Percentiles rank a stretch among this genome's conserved stretches.
Conservation (phyloP, 139 green algal species). For the Picochlorum sp. region DNA sequence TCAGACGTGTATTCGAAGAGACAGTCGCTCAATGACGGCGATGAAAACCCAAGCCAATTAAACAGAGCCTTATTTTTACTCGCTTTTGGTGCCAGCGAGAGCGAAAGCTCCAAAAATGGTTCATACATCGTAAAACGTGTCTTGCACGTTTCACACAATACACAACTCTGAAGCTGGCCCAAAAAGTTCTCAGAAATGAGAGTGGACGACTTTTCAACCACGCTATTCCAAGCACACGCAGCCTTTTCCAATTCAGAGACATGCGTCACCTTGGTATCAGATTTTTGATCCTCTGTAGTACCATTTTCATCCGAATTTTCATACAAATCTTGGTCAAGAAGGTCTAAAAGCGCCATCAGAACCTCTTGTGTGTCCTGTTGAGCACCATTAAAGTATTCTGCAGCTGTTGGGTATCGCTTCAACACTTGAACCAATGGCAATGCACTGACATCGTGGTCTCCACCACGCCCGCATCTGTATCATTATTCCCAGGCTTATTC, state of each 20-base stretch:
- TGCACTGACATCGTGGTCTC: slow-evolving; percentile 5
- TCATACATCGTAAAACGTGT: slow-evolving; percentile 44
- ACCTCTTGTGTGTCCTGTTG: slow-evolving; percentile 57
- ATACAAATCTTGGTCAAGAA: slow-evolving; percentile 44
- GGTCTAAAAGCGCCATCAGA: slow-evolving; percentile 38
- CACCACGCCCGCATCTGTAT: not conserved
- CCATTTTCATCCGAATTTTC: slow-evolving; percentile 13
- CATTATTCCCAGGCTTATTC: not conserved
- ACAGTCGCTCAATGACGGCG: slow-evolving; percentile 41
- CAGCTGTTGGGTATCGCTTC: slow-evolving; percentile 24
- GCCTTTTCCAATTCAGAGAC: slow-evolving; percentile 35
- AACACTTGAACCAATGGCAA: slow-evolving; percentile 22
- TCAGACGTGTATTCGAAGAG: slow-evolving; percentile 40
- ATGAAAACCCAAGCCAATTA: slow-evolving; percentile 3
- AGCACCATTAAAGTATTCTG: slow-evolving; percentile 39
- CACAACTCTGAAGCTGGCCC: slow-evolving; percentile 42
- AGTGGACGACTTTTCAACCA: slow-evolving; percentile 13
- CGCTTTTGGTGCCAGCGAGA: slow-evolving; percentile 35
- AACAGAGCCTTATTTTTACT: slow-evolving; percentile 21
- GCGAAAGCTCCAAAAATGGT: slow-evolving; percentile 46
- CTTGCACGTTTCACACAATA: slow-evolving; percentile 44
- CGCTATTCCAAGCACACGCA: slow-evolving; percentile 27
- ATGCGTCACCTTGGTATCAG: not conserved
- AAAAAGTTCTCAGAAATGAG: slow-evolving; percentile 42
- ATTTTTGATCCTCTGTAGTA: not conserved